Percentiles rank a stretch among this genome's conserved stretches.
phyloP scores from a whole-genome alignment of 257 asterid species.

The Lycium barbarum region DNA sequence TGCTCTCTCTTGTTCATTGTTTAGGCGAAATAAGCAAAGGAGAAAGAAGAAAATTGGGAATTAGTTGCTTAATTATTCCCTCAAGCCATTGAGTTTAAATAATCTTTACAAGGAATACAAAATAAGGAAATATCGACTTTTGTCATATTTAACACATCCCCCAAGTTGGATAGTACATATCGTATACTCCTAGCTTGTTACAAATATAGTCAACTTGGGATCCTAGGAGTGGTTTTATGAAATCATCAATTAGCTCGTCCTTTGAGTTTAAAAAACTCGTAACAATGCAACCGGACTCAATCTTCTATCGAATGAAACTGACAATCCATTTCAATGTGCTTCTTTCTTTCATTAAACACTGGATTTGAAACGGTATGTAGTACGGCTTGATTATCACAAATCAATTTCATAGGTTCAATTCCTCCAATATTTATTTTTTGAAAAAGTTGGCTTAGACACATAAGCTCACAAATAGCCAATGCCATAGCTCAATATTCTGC shows the following conservation, averaged over 20 bases:
- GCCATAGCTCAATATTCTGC: not conserved
- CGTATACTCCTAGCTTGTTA: not conserved
- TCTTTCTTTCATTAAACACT: not conserved
- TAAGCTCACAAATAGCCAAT: not conserved
- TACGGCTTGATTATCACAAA: not conserved
- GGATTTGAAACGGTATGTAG: not conserved
- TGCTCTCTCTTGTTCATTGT: constrained; percentile 1
- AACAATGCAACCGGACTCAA: not conserved
- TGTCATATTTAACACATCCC: not conserved
- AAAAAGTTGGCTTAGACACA: not conserved
- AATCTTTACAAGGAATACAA: not conserved
- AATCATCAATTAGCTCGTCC: not conserved
- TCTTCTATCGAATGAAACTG: not conserved
- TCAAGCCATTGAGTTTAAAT: not conserved
- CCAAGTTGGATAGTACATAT: not conserved
- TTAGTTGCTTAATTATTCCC: not conserved
- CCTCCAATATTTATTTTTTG: not conserved
- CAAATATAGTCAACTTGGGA: not conserved
- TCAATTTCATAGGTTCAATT: not conserved
- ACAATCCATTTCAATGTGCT: not conserved
- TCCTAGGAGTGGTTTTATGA: not conserved
- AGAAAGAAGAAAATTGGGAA: not conserved
- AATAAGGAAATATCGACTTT: not conserved
- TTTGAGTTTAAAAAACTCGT: not conserved
- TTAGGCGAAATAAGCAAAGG: not conserved